Evolutionary conservation across 169 alveolate species (phyloP).

Genomic region (Plasmodium gonderi): DNA sequence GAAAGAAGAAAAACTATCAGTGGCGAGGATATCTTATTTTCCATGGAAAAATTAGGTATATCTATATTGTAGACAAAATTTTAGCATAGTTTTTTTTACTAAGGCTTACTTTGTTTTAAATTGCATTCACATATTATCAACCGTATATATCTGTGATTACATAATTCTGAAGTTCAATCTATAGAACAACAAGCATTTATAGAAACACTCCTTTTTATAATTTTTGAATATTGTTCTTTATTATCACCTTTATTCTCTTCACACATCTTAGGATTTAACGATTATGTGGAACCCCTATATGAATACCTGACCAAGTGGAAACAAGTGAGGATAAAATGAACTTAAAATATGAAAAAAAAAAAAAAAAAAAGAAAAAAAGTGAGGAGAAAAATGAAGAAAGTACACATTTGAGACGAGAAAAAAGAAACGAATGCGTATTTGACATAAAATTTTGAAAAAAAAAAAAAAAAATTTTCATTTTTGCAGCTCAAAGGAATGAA

Average conservation of each 20-base stretch:
- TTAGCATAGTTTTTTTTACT: neutral
- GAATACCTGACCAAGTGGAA: constrained; percentile 88
- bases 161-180: neutral
- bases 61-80: neutral
- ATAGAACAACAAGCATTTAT: neutral
- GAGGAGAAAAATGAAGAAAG: neutral
- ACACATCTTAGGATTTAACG: constrained; percentile 77
- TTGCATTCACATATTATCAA: neutral
- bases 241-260: neutral
- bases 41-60: constrained; percentile 92
- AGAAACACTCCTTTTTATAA: neutral
- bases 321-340: constrained; percentile 76
- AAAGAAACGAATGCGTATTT: neutral
- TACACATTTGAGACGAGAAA: neutral
- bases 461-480: neutral
- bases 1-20: constrained; percentile 95
- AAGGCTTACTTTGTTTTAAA: neutral
- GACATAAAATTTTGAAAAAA: neutral
- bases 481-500: constrained; percentile 46
- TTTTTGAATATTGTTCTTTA: neutral
- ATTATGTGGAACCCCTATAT: constrained; percentile 86
- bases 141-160: too few relatives aligned
- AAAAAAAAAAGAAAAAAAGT: neutral
- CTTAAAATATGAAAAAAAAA: neutral
- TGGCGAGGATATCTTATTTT: constrained; percentile 94